Evolutionary conservation across 257 asterid species (phyloP).

Genomic region (Sherardia arvensis): DNA sequence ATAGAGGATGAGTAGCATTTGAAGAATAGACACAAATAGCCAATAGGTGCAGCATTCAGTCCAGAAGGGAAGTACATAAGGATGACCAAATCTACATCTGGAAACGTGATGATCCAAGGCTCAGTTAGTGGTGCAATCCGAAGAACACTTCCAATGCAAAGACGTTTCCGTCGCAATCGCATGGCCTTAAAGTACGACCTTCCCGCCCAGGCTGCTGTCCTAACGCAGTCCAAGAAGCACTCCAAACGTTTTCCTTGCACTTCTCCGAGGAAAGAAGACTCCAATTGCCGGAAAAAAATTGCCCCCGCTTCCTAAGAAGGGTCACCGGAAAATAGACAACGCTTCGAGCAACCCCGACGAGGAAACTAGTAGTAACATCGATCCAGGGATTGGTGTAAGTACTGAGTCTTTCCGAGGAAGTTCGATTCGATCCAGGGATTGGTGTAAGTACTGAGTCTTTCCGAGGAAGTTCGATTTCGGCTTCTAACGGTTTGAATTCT

Average conservation of each 20-base stretch:
- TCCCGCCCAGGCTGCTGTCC: slow-evolving; percentile 34
- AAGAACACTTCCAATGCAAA: slow-evolving; percentile 73
- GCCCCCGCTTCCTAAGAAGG: slow-evolving; percentile 68
- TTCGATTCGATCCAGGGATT: slow-evolving; percentile 42
- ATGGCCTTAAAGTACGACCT: slow-evolving; percentile 56
- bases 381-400: slow-evolving; percentile 46
- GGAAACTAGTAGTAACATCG: slow-evolving; percentile 27
- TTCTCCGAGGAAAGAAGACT: slow-evolving; percentile 37
- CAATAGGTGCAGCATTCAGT: slow-evolving; percentile 78
- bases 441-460: slow-evolving; percentile 39
- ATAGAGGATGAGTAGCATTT: too few species aligned
- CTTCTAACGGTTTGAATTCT: slow-evolving; percentile 24
- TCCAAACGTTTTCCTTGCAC: slow-evolving; percentile 34
- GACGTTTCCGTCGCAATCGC: slow-evolving; percentile 77
- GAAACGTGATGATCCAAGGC: slow-evolving; percentile 49
- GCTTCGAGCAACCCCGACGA: slow-evolving; percentile 33
- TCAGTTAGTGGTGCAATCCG: slow-evolving; percentile 27
- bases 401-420: slow-evolving; percentile 38
- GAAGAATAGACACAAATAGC: slow-evolving; percentile 73
- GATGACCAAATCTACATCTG: slow-evolving; percentile 77
- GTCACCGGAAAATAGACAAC: slow-evolving; percentile 18
- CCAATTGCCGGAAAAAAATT: slow-evolving; percentile 35
- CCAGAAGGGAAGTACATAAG: slow-evolving; percentile 64
- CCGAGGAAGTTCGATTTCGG: slow-evolving; percentile 29
- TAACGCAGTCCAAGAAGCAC: slow-evolving; percentile 61